Conservation (phyloP, 192 early-diverging fungal genomes). For the Coemansia erecta region DNA sequence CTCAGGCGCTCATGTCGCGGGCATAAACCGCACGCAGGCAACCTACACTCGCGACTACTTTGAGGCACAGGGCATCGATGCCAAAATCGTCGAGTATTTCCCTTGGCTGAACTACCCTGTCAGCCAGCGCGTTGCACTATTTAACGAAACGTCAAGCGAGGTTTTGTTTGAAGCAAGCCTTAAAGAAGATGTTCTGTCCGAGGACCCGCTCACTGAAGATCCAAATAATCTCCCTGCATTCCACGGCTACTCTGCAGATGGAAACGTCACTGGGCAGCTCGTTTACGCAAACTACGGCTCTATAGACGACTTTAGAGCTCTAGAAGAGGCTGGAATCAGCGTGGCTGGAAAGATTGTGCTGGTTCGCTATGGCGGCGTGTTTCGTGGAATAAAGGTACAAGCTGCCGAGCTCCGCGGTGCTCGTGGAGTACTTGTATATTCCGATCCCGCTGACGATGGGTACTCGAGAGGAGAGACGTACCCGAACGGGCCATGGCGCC, state of each 20-base stretch:
- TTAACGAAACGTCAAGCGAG: conserved; percentile 39
- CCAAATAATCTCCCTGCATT: conserved; percentile 58
- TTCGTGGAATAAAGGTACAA: conserved; percentile 57
- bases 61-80: conserved; percentile 50
- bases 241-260: conserved; percentile 59
- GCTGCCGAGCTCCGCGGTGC: conserved; percentile 57
- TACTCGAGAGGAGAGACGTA: conserved; percentile 52
- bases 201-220: conserved; percentile 59
- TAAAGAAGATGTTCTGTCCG: conserved; percentile 57
- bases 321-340: conserved; percentile 38
- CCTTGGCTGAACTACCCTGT: conserved; percentile 57
- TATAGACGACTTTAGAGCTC: conserved; percentile 53
- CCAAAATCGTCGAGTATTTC: conserved; percentile 58
- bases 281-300: conserved; percentile 66
- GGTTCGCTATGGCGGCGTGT: conserved; percentile 56
- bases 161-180: conserved; percentile 57
- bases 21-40: conserved; percentile 53
- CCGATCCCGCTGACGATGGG: conserved; percentile 65
- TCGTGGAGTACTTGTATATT: conserved; percentile 59
- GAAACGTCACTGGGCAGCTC: conserved; percentile 60
- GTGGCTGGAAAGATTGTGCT: conserved; percentile 55
- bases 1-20: conserved; percentile 57
- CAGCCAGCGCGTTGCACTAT: conserved; percentile 48
- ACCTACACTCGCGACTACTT: conserved; percentile 55
- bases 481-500: conserved; percentile 61